Percentiles rank a stretch among this genome's conserved stretches.
Evolutionary conservation across 768 basidiomycete genomes (phyloP).

Genomic region (Termitomyces sp.): DNA sequence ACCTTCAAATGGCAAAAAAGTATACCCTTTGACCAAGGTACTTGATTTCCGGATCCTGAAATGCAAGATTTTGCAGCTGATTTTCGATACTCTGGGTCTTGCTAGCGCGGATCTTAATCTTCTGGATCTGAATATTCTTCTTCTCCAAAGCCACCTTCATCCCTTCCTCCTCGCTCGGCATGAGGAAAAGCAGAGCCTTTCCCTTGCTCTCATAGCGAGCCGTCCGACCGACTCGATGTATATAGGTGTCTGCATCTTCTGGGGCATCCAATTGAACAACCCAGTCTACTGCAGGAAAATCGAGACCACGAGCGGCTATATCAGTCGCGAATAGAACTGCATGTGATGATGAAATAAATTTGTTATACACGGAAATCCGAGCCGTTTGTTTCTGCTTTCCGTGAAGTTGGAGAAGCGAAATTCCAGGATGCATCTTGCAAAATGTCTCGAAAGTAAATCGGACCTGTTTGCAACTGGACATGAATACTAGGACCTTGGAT

Average conservation of each 20-base stretch:
- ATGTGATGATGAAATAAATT: slow-evolving; percentile 76
- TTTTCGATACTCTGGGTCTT: slow-evolving; percentile 83
- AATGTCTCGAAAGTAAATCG: slow-evolving; percentile 96
- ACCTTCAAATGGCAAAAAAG: neutral
- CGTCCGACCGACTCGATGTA: slow-evolving; percentile 94
- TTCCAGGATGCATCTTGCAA: slow-evolving; percentile 91
- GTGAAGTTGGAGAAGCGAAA: slow-evolving; percentile 89
- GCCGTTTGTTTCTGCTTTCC: slow-evolving; percentile 97
- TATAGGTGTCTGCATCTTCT: slow-evolving; percentile 96
- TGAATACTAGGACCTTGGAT: slow-evolving; percentile 87
- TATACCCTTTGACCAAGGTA: slow-evolving; percentile 90
- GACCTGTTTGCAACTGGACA: slow-evolving; percentile 95
- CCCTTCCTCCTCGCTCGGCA: slow-evolving; percentile 91
- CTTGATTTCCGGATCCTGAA: slow-evolving; percentile 95
- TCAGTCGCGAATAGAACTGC: slow-evolving; percentile 93
- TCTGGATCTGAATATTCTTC: slow-evolving; percentile 66
- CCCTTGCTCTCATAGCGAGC: slow-evolving; percentile 91
- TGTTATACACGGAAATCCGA: slow-evolving; percentile 74
- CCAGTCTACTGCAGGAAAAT: slow-evolving; percentile 97
- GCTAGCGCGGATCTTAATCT: slow-evolving; percentile 84
- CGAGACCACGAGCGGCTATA: slow-evolving; percentile 91
- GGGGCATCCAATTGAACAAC: slow-evolving; percentile 94
- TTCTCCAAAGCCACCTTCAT: slow-evolving; percentile 68
- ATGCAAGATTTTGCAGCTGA: slow-evolving; percentile 87
- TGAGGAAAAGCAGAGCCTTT: slow-evolving; percentile 72